Percentiles rank a stretch among this genome's conserved stretches.
phyloP scores from a whole-genome alignment of 2,329 filamentous ascomycete species.

The Phaeosphaeria sp. region DNA sequence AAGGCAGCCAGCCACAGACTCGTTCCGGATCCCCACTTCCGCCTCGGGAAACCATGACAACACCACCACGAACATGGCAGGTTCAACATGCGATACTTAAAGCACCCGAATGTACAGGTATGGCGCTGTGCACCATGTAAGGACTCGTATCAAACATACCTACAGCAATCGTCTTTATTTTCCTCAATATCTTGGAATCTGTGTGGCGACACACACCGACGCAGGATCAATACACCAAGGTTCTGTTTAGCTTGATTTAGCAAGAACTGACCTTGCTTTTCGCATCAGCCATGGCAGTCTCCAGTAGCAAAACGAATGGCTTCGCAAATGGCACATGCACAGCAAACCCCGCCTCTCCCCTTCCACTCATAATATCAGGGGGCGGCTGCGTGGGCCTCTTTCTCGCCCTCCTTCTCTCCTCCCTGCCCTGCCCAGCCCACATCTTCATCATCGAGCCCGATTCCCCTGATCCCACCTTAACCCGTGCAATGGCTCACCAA shows the following conservation, averaged over 20 bases:
- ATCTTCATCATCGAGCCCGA: conserved; percentile 44
- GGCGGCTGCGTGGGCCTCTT: conserved; percentile 52
- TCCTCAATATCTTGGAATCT: too few relatives aligned
- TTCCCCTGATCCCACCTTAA: conserved; percentile 34
- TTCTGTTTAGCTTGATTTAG: too few relatives aligned
- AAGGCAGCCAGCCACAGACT: not conserved
- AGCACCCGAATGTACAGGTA: not conserved
- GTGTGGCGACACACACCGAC: not conserved
- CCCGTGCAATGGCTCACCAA: conserved; percentile 53
- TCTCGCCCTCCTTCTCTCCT: conserved; percentile 47
- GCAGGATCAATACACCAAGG: not conserved
- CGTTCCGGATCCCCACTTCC: conserved; percentile 2
- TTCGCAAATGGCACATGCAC: not conserved
- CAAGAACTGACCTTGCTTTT: too few relatives aligned
- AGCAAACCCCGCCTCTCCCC: not conserved
- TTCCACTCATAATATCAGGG: conserved; percentile 48
- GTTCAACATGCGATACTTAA: not conserved
- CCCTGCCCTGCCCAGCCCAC: conserved; percentile 40
- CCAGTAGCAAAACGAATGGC: not conserved
- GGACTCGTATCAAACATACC: not conserved
- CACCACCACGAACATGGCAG: not conserved
- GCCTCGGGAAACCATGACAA: conserved; percentile 1
- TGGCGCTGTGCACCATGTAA: not conserved
- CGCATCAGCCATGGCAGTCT: not conserved
- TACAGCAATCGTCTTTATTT: too few relatives aligned